Evolutionary conservation across 2,329 filamentous ascomycete species (phyloP).

Genomic region (Pseudocercospora musae): DNA sequence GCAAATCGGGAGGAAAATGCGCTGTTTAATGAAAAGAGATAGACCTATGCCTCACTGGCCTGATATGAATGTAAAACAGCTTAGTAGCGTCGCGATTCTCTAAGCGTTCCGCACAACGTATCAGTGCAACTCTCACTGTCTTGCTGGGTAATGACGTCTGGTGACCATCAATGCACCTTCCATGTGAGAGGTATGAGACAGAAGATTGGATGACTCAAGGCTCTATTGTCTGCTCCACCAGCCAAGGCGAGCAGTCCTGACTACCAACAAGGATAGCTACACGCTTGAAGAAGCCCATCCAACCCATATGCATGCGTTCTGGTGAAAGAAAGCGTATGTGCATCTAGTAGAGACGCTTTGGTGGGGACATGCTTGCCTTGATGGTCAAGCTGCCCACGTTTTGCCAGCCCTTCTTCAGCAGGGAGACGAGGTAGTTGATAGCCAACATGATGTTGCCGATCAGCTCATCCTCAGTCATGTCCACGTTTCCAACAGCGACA

Average conservation of each 20-base stretch:
- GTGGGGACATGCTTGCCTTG: slow-evolving; percentile 99
- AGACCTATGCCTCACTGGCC: not conserved
- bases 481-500: slow-evolving; percentile 98
- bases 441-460: slow-evolving; percentile 99
- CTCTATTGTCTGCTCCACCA: slow-evolving; percentile 32
- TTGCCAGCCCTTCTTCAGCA: slow-evolving; percentile 99
- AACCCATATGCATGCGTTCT: slow-evolving; percentile 1
- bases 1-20: not conserved
- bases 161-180: not conserved
- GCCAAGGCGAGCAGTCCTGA: slow-evolving; percentile 30
- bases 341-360: slow-evolving; percentile 91
- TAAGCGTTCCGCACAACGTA: not conserved
- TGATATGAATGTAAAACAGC: not conserved
- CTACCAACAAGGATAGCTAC: slow-evolving; percentile 22
- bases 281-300: slow-evolving; percentile 28
- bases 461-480: slow-evolving; percentile 93
- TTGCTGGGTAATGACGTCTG: not conserved
- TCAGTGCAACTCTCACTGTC: not conserved
- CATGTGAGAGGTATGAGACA: not conserved
- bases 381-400: slow-evolving; percentile 99
- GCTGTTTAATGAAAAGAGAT: not conserved
- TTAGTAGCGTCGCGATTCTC: not conserved
- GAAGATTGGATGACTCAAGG: slow-evolving; percentile 29
- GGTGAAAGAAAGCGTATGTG: slow-evolving; percentile 3
- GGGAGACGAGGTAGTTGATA: slow-evolving; percentile 99